Conservation (phyloP, 2,329 filamentous ascomycete species). For the Zymoseptoria crescenta region DNA sequence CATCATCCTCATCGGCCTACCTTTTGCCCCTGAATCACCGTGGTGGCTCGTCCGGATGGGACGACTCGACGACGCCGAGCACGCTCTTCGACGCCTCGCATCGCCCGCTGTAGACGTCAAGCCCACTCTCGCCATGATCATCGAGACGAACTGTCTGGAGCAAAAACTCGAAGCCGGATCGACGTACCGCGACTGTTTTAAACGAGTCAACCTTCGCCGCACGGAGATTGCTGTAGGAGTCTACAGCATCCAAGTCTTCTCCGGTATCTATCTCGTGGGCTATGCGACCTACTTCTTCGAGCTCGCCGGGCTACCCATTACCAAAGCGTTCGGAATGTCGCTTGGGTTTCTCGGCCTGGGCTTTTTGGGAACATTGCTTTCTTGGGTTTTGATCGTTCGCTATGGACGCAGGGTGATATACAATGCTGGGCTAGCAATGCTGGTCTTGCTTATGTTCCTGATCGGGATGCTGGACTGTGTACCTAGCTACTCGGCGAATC, state of each 20-base stretch:
- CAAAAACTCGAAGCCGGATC: conserved; percentile 34
- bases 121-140: conserved; percentile 33
- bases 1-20: conserved; percentile 31
- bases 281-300: conserved; percentile 45
- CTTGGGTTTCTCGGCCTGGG: conserved; percentile 37
- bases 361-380: conserved; percentile 35
- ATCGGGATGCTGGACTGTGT: conserved; percentile 36
- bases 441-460: conserved; percentile 31
- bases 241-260: conserved; percentile 38
- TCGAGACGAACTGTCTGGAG: conserved; percentile 32
- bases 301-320: conserved; percentile 34
- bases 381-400: conserved; percentile 34
- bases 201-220: conserved; percentile 34
- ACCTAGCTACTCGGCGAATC: conserved; percentile 23
- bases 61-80: conserved; percentile 29
- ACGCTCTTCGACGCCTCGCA: conserved; percentile 30
- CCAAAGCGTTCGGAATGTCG: conserved; percentile 35
- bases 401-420: conserved; percentile 34
- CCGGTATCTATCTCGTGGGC: conserved; percentile 37
- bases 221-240: conserved; percentile 39
- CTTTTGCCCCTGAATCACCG: conserved; percentile 33
- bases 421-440: conserved; percentile 29
- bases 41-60: conserved; percentile 34
- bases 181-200: conserved; percentile 36
- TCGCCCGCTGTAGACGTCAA: conserved; percentile 34